phyloP scores from a whole-genome alignment of 768 basidiomycete species.

The Phaffia australis region DNA sequence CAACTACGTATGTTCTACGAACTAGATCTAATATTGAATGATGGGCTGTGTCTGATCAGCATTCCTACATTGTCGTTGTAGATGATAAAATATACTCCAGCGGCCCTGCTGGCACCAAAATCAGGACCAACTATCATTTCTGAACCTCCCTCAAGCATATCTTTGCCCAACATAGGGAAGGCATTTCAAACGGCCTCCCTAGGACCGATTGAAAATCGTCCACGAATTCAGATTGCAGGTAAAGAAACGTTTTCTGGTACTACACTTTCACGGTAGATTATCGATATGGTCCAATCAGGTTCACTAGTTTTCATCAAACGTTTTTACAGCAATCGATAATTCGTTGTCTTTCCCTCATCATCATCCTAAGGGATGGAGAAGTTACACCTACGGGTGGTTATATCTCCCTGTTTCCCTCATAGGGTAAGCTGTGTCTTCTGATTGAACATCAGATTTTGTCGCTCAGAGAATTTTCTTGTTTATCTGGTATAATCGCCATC shows the following conservation, averaged over 20 bases:
- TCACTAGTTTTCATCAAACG: neutral
- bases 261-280: neutral
- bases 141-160: neutral
- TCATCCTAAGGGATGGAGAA: constrained; percentile 65
- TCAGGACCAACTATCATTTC: neutral
- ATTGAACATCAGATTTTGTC: constrained; percentile 75
- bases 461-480: too few relatives aligned
- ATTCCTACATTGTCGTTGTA: neutral
- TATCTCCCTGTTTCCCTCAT: constrained; percentile 57
- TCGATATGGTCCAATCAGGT: neutral
- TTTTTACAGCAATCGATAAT: constrained; percentile 63
- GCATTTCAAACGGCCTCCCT: neutral
- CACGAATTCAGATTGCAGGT: constrained; percentile 12
- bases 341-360: constrained; percentile 85
- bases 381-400: constrained; percentile 79
- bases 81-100: constrained; percentile 19
- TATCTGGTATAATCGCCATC: constrained; percentile 52
- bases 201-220: neutral
- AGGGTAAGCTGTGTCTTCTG: too few relatives aligned
- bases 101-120: neutral
- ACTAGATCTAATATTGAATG: neutral
- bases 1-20: constrained; percentile 46
- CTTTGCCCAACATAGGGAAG: neutral
- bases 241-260: too few relatives aligned
- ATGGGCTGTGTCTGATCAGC: neutral